These are phyloP conservation scores for Epithemia pelagica DNA, from an alignment of 108 stramenopile species.

Conservation along the genomic window DNA sequence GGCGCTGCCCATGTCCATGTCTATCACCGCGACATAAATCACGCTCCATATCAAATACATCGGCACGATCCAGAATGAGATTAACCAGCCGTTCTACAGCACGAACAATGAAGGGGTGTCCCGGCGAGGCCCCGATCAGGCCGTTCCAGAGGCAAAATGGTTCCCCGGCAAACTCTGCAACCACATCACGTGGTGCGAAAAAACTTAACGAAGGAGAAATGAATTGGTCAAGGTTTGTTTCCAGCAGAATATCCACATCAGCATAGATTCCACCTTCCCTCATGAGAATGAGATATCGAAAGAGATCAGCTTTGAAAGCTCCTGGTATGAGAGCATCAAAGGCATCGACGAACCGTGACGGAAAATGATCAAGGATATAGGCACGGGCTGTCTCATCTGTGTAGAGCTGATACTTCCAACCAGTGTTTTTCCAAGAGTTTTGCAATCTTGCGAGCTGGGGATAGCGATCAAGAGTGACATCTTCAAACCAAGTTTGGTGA, in stretches of 20 bases:
- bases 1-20: not conserved
- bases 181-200: slow-evolving; percentile 47
- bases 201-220: slow-evolving; percentile 42
- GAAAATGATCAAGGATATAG: slow-evolving; percentile 30
- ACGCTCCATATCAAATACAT: slow-evolving; percentile 50
- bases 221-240: slow-evolving; percentile 44
- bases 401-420: slow-evolving; percentile 62
- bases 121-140: slow-evolving; percentile 46
- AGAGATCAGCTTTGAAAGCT: slow-evolving; percentile 50
- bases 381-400: slow-evolving; percentile 36
- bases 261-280: slow-evolving; percentile 56
- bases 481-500: slow-evolving; percentile 63
- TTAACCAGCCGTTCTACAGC: slow-evolving; percentile 51
- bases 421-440: slow-evolving; percentile 48
- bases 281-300: slow-evolving; percentile 48
- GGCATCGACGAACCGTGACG: slow-evolving; percentile 28
- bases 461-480: slow-evolving; percentile 31
- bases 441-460: slow-evolving; percentile 43
- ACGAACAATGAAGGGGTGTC: slow-evolving; percentile 42
- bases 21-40: slow-evolving; percentile 14
- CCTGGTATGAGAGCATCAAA: slow-evolving; percentile 33
- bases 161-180: slow-evolving; percentile 32
- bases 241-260: slow-evolving; percentile 51
- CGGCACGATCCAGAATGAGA: slow-evolving; percentile 30
- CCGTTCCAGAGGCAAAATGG: slow-evolving; percentile 59